Base-by-base conservation (phyloP, 495 filamentous ascomycete genomes). In the Parmelia sp. region DNA sequence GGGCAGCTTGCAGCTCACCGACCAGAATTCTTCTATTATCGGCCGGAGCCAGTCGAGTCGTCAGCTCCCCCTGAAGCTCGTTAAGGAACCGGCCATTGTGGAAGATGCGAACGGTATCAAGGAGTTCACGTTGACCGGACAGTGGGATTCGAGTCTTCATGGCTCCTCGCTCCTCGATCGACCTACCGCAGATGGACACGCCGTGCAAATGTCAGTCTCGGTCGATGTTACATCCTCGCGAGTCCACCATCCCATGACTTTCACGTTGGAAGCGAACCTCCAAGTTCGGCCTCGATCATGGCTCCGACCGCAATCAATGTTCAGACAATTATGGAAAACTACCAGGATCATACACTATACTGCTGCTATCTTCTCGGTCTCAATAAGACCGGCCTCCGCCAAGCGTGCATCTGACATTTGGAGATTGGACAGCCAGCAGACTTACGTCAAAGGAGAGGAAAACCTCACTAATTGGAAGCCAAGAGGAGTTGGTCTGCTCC, bases 131-230 rank as follows among this genome's bases (percentile, higher is more conserved):
- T 78, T 97, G 27, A 75, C 87, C 14, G 92, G 89, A 12, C 94
- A 97, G 71, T 99, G 94, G 94, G 95, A 97, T 73, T 97, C 95
- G 0, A 93, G 90, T 70, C 81, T 93, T 64, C 94, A 99, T 71
- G 85, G 84, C 63, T 99, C 94, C 23, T 80, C 94, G 29, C 80
- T 97, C 14, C 86, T 99, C 14, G 92, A 97, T 71, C 85, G 92
- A 25, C 87, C 89, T 15, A 97, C 94, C 21, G 84, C 90, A 15
- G 91, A 96, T 60, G 92, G 90, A 70, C 94, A 96, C 71, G 88
- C 88, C 40, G 89, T 99, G 9, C 92, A 96, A 73, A 86, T 96
- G 73, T 87, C 88, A 3, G 75, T 97, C 17, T 82, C 83, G 42
- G 96, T 90, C 88, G 88, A 96, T 69, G 84, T 97, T 11, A 78